Conservation (phyloP, 306 rosid species). For the Quercus mongolica region DNA sequence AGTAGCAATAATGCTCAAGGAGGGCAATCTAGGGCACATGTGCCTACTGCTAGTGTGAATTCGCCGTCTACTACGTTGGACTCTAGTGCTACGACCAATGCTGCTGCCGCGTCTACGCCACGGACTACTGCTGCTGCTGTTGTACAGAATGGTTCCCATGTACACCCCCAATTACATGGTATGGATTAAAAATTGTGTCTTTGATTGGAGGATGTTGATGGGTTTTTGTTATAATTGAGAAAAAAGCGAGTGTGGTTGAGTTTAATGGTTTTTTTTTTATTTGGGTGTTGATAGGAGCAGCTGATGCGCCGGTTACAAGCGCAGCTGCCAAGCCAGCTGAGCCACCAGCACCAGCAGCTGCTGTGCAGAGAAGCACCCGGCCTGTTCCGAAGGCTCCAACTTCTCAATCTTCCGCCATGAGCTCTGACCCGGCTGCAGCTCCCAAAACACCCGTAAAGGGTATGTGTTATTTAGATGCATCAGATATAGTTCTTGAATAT, state of each 20-base stretch:
- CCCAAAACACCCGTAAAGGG: conserved; percentile 57
- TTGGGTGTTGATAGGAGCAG: conserved; percentile 40
- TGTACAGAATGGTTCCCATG: conserved; percentile 62
- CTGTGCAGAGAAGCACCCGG: conserved; percentile 46
- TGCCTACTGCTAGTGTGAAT: conserved; percentile 34
- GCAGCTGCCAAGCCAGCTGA: conserved; percentile 60
- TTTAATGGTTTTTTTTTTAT: not conserved
- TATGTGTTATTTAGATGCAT: conserved; percentile 23
- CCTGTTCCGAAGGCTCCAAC: conserved; percentile 70
- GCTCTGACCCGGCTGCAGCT: conserved; percentile 30
- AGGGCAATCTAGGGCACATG: conserved; percentile 76
- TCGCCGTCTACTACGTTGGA: conserved; percentile 28
- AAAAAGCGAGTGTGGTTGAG: conserved; percentile 2
- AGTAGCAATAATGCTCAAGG: conserved; percentile 75
- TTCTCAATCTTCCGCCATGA: conserved; percentile 54
- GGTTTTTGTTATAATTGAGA: conserved; percentile 4
- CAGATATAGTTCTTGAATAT: conserved; percentile 8
- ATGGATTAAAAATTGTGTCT: conserved; percentile 10
- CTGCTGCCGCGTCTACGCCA: conserved; percentile 32
- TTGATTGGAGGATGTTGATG: conserved; percentile 13
- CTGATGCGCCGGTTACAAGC: conserved; percentile 44
- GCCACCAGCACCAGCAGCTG: conserved; percentile 23
- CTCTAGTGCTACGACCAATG: conserved; percentile 18
- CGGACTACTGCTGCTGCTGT: conserved; percentile 30
- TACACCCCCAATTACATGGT: conserved; percentile 58